A percentile compares a stretch with the other conserved stretches of the same genome.
Evolutionary conservation across 306 rosid genomes (phyloP).

Genomic region (Parietaria judaica): DNA sequence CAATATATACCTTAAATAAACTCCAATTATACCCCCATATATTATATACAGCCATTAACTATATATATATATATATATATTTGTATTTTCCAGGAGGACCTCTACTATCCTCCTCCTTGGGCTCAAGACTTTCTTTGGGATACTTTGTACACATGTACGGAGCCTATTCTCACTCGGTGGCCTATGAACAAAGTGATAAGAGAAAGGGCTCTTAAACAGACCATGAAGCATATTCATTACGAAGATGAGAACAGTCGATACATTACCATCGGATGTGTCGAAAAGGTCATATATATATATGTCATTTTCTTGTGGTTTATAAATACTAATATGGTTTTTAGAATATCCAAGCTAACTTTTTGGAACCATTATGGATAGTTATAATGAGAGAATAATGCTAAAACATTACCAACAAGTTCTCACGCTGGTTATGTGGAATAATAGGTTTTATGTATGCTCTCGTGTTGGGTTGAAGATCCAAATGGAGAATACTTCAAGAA

Average conservation of each 20-base stretch:
- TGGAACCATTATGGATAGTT: too few relatives aligned
- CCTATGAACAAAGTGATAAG: constrained; percentile 52
- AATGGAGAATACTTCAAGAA: constrained; percentile 12
- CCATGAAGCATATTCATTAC: constrained; percentile 68
- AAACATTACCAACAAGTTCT: too few relatives aligned
- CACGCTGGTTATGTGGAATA: neutral
- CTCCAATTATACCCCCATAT: too few relatives aligned
- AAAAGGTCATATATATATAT: constrained; percentile 46
- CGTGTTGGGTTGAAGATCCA: constrained; percentile 79
- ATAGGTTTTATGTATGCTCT: constrained; percentile 58
- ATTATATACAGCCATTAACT: too few relatives aligned
- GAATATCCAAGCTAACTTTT: too few relatives aligned
- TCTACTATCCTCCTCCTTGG: constrained; percentile 12
- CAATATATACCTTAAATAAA: too few relatives aligned
- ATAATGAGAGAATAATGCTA: too few relatives aligned
- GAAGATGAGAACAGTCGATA: constrained; percentile 26
- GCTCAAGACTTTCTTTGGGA: constrained; percentile 70
- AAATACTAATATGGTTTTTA: too few relatives aligned
- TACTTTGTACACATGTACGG: constrained; percentile 36
- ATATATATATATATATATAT: too few relatives aligned
- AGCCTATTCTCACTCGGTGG: constrained; percentile 66
- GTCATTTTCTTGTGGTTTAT: too few relatives aligned
- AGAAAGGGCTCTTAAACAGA: constrained; percentile 47
- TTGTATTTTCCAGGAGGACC: constrained; percentile 4
- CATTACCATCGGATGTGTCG: constrained; percentile 48